Evolutionary conservation across 202 grass and related monocot genomes (phyloP), one percentile per base, ranked within the genome.

Genomic region (Hordeum pubiflorum): DNA sequence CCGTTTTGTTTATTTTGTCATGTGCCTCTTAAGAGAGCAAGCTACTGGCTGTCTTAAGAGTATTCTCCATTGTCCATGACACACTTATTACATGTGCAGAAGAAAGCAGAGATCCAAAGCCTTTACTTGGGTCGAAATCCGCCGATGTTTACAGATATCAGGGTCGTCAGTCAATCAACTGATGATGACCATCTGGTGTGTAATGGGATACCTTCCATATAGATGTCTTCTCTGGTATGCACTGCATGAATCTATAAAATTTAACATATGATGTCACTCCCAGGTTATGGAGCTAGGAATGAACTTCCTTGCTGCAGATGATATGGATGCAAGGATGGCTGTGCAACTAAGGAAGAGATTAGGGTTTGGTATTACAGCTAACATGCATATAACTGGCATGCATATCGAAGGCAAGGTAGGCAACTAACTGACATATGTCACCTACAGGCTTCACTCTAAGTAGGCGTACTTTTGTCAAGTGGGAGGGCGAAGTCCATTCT

Each of bases 281-380:
- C 72, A 99, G 96, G 92, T 99, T 87, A 73, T 99, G 32, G 96
- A 99, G 82, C 69, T 99, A 79, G 96, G 92, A 81, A 91, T 99
- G 83, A 96, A 93, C 84, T 99, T 99, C 83, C 86, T 99, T 78
- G 81, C 96, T 18, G 92, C 92, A 41, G 90, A 96, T 32, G 96
- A 99, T 80, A 96, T 99, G 96, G 90, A 93, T 77, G 96, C 90
- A 78, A 84, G 63, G 82, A 86, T 99, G 75, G 83, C 96, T 69
- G 90, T 99, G 67, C 92, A 96, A 69, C 72, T 99, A 41, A 92
- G 83, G 81, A 96, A 93, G 85, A 95, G 90, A 88, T 76, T 99
- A 81, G 96, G 96, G 56, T 95, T 98, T 85, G 92, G 96, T 39
- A 91, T 99, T 82, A 99, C 89, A 69, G 77, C 92, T 88, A 96